Evolutionary conservation across 2,329 filamentous ascomycete species (phyloP), one percentile per base, ranked within the genome.

Genomic region (Didymella exigua): DNA sequence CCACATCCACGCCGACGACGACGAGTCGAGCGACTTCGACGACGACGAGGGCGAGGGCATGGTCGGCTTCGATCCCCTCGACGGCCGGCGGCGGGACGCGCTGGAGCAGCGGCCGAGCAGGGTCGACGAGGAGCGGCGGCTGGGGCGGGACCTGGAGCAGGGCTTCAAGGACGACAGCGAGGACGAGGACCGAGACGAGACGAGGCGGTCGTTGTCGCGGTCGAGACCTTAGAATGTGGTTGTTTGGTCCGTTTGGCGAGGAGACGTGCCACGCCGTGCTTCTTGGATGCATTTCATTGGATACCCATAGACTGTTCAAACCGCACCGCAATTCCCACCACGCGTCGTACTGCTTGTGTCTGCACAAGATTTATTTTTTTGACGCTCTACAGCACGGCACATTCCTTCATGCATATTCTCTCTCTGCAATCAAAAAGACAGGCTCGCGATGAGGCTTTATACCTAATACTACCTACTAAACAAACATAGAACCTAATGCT

Each of bases 131-230:
- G 77, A 81, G 37, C 79, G 84, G 63, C 81, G 91, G 59, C 68
- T 96, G 58, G 93, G 90, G 72, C 81, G 91, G 76, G 91, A 96
- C 65, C 75, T 93, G 46, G 90, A 93, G 72, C 83, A 88, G 66
- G 88, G 87, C 0, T 91, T 91, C 69, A 84, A 85, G 75, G 88
- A 90, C 71, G 87, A 89, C 63, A 90, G 88, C 69, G 86, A 88
- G 51, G 85, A 88, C 31, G 84, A 86, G 49, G 74, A 69, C 16
- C 69, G 30, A 3, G 56, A 56, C 21, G 49, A 46, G 68, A 66
- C 45, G 33, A 57, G 60, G 38, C 36, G 62, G 41, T 47, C 56
- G 27, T 43, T 56, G 40, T 49, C 51, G 13, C 27, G 30, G 24
- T 23, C 34, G n/a, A 40, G 44, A 26, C 16, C 13, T 19, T 50